Base-by-base conservation (phyloP, 1,284 basidiomycete genomes). In the Boletus calvinii region DNA sequence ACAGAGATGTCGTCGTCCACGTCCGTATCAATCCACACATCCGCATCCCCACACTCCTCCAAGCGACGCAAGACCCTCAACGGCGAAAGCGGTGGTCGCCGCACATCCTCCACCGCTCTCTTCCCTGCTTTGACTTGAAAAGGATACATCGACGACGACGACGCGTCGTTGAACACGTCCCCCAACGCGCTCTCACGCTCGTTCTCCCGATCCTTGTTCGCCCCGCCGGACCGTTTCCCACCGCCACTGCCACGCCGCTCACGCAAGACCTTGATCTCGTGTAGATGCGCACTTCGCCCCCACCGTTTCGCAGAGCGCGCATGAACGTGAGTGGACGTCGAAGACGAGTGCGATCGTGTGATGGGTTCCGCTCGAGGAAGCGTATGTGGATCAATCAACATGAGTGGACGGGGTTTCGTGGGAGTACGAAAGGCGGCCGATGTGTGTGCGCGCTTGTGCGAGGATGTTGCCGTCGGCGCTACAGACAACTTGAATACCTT, bases 271-370 rank as follows among this genome's bases (percentile, higher is more conserved):
- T 74, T 75, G 54, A 88, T 79, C 62, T 87, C 85, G 59, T 90
- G 87, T 54, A 90, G 57, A 72, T 90, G 87, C 2, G 87, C 83
- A 4, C 76, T 85, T 40, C 84, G 74, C 22, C 85, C 87, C 80
- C 81, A 86, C 37, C 76, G 75, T 53, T 78, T 80, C 36, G 79
- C 44, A 0, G 69, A 51, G 64, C 64, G 61, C 2, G 7, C 47
- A 1, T 51, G 51, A 2, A 30, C 20, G 8, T 62, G 61, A 0
- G 59, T 47, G 5, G 63, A 58, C 4, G 63, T 39, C 40, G 68
- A 43, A 69, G 74, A 47, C 67, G 70, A 56, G 52, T 61, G 54
- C 42, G 60, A 68, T 2, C 65, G 56, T 1, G 52, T 3, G 7
- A 67, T 46, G 7, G 64, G 46, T 22, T 59, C 57, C 2, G 48